Percentiles rank a stretch among this genome's conserved stretches.
These are phyloP conservation scores for Zangia roseola DNA, from an alignment of 768 basidiomycete genomes.

Conservation along the genomic window DNA sequence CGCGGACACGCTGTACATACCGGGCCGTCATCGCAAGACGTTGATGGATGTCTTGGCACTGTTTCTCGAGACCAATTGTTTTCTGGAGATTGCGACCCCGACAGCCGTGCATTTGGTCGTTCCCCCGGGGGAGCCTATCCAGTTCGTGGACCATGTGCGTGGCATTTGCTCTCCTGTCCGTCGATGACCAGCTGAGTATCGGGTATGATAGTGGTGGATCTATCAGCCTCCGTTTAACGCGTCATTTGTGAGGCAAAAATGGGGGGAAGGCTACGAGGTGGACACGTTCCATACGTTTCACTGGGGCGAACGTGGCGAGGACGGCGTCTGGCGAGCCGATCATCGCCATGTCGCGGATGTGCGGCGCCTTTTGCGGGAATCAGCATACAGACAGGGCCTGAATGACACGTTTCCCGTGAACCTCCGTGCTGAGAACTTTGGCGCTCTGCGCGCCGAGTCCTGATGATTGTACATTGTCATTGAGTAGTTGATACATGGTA, in stretches of 20 bases:
- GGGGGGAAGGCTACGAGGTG: constrained; percentile 46
- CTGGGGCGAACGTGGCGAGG: constrained; percentile 41
- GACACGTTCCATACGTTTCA: constrained; percentile 53
- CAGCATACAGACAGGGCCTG: constrained; percentile 38
- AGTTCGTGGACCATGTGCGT: constrained; percentile 48
- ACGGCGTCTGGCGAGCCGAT: constrained; percentile 37
- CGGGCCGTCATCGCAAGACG: constrained; percentile 36
- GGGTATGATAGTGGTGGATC: constrained; percentile 44
- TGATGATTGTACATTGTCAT: too few relatives aligned
- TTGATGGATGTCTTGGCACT: constrained; percentile 43
- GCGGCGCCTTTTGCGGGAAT: constrained; percentile 36
- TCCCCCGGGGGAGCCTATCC: constrained; percentile 39
- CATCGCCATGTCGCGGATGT: constrained; percentile 38
- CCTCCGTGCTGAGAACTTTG: not conserved
- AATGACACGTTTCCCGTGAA: constrained; percentile 24
- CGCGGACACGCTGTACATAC: constrained; percentile 49
- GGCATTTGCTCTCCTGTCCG: not conserved
- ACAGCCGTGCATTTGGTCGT: constrained; percentile 44
- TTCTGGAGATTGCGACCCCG: constrained; percentile 49
- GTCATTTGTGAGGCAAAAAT: constrained; percentile 44
- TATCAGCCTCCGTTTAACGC: constrained; percentile 46
- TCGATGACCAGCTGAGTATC: not conserved
- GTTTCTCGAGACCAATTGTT: constrained; percentile 49
- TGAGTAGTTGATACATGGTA: not conserved
- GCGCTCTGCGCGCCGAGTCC: not conserved